phyloP scores from a whole-genome alignment of 495 filamentous ascomycete species.

The Talaromyces ruber region DNA sequence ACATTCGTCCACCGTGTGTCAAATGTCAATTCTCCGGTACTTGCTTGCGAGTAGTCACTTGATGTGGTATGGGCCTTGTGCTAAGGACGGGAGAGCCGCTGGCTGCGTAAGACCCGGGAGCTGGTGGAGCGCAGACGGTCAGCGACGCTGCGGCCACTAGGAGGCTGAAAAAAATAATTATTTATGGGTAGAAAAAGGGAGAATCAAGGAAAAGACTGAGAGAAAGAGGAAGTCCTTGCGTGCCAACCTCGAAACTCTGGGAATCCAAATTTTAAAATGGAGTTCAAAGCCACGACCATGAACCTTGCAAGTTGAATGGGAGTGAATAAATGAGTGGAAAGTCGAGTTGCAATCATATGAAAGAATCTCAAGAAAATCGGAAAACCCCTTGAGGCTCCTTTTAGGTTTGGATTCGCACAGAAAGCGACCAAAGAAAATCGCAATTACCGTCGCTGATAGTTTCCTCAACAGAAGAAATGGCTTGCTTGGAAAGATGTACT shows the following conservation, averaged over 20 bases:
- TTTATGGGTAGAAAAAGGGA: constrained; percentile 1
- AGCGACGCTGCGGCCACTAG: not conserved
- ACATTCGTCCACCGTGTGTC: not conserved
- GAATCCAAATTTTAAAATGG: not conserved
- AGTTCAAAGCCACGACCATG: not conserved
- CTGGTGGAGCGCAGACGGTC: not conserved
- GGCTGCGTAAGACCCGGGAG: not conserved
- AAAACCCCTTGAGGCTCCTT: not conserved
- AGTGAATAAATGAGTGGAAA: not conserved
- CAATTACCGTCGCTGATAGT: not conserved
- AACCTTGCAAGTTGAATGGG: not conserved
- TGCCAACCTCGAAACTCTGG: not conserved
- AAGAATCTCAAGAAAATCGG: not conserved
- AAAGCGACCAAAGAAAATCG: not conserved
- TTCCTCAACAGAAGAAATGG: not conserved
- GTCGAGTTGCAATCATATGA: not conserved
- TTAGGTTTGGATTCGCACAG: not conserved
- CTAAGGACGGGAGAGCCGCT: not conserved
- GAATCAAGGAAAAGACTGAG: constrained; percentile 1
- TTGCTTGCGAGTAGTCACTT: not conserved
- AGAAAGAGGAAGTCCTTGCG: not conserved
- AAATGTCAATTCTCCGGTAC: not conserved
- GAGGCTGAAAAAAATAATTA: constrained; percentile 2
- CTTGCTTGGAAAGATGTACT: not conserved
- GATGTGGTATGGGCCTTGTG: not conserved